A percentile compares a stretch with the other conserved stretches of the same genome.
Conservation (phyloP, 2,329 filamentous ascomycete genomes). For the Fusarium liriodendri region DNA sequence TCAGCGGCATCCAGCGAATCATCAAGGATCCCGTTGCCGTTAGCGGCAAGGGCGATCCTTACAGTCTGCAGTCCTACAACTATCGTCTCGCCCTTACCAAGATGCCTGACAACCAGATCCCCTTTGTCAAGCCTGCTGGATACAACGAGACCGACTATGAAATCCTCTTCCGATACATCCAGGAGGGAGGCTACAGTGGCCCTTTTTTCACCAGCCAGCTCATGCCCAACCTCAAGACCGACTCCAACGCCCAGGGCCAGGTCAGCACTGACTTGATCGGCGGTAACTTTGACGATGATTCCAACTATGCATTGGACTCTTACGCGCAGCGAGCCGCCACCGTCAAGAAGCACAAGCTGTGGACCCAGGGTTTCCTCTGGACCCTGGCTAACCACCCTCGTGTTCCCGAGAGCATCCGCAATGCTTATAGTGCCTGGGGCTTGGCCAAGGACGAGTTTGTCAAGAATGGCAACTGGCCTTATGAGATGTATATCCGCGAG, state of each 20-base stretch:
- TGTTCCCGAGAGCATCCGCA: neutral
- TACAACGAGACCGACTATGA: conserved; percentile 31
- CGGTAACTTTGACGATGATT: neutral
- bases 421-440: neutral
- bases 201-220: conserved; percentile 12
- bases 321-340: neutral
- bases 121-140: conserved; percentile 30
- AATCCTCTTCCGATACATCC: conserved; percentile 31
- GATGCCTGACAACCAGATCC: conserved; percentile 7
- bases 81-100: conserved; percentile 31
- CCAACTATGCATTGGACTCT: conserved; percentile 8
- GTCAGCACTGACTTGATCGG: conserved; percentile 14
- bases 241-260: conserved; percentile 12
- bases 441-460: conserved; percentile 12
- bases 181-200: conserved; percentile 29
- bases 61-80: conserved; percentile 35
- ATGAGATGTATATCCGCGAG: conserved; percentile 12
- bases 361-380: conserved; percentile 8
- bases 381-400: conserved; percentile 5
- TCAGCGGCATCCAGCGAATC: conserved; percentile 23
- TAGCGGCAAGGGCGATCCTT: conserved; percentile 12
- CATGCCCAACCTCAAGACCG: conserved; percentile 20
- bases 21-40: conserved; percentile 8
- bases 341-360: neutral
- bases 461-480: conserved; percentile 9